phyloP scores from a whole-genome alignment of 2,329 filamentous ascomycete species.

The Coniochaeta sp. region DNA sequence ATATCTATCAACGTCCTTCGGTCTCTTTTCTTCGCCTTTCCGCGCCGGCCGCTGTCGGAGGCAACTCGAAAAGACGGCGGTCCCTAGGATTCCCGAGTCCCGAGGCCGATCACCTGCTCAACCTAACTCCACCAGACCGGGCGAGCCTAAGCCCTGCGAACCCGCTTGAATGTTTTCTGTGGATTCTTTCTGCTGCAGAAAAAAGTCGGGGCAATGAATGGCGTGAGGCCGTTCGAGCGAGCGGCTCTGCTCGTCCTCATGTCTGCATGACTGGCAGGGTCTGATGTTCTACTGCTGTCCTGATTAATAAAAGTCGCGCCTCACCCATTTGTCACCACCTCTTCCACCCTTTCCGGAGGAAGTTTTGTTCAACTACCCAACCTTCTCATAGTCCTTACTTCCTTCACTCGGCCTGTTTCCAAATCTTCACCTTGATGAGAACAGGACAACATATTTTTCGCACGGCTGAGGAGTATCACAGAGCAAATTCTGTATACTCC shows the following conservation, averaged over 20 bases:
- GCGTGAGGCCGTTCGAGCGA: background rate
- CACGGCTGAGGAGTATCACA: conserved; percentile 58
- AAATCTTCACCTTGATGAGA: conserved; percentile 26
- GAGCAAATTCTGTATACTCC: conserved; percentile 52
- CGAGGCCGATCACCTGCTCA: background rate
- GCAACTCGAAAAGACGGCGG: background rate
- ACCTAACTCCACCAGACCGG: background rate
- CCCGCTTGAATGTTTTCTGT: background rate
- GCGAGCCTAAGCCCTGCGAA: background rate
- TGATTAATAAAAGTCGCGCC: conserved; percentile 7
- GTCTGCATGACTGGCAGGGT: background rate
- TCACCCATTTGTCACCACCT: conserved; percentile 1
- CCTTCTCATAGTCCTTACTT: background rate
- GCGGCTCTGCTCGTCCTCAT: background rate
- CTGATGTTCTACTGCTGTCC: background rate
- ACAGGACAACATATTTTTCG: conserved; percentile 26
- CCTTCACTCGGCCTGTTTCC: conserved; percentile 2
- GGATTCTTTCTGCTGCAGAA: background rate
- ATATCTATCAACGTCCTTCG: too few relatives aligned
- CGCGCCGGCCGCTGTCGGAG: background rate
- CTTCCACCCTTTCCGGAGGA: conserved; percentile 1
- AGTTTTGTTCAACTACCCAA: background rate
- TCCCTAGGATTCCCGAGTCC: background rate
- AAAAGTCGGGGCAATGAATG: background rate
- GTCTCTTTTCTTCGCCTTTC: background rate